phyloP scores from a whole-genome alignment of 148 eudicot genomes.

The Persicaria maculosa region DNA sequence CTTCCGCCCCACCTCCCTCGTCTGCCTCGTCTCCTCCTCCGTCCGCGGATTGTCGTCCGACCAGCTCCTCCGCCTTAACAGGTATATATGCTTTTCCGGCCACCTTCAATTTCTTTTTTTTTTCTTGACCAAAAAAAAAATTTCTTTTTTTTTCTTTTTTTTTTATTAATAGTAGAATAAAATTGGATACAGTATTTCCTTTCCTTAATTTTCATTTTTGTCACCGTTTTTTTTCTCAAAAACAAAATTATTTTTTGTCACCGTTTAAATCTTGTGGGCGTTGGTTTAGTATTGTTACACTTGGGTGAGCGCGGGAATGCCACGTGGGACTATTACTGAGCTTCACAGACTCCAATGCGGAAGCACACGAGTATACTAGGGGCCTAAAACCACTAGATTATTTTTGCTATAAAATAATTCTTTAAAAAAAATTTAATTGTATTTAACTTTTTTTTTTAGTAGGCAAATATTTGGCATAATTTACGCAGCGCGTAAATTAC shows the following conservation, averaged over 20 bases:
- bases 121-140: too few species aligned
- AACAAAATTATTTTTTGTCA: not conserved
- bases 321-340: not conserved
- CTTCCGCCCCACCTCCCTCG: conserved; percentile 30
- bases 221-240: not conserved
- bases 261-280: not conserved
- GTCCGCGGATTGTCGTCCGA: conserved; percentile 25
- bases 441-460: too few species aligned
- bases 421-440: too few species aligned
- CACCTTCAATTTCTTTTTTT: not conserved
- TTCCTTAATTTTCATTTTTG: not conserved
- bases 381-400: not conserved
- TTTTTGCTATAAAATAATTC: too few species aligned
- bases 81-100: conserved; percentile 3
- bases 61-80: conserved; percentile 23
- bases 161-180: too few species aligned
- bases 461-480: too few species aligned
- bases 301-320: not conserved
- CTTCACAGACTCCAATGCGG: not conserved
- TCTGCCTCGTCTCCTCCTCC: conserved; percentile 24
- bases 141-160: not conserved
- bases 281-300: not conserved
- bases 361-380: not conserved
- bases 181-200: too few species aligned
- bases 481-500: too few species aligned